Conservation (phyloP, 1,284 basidiomycete species). For the Cutaneotrichosporon cutaneum region DNA sequence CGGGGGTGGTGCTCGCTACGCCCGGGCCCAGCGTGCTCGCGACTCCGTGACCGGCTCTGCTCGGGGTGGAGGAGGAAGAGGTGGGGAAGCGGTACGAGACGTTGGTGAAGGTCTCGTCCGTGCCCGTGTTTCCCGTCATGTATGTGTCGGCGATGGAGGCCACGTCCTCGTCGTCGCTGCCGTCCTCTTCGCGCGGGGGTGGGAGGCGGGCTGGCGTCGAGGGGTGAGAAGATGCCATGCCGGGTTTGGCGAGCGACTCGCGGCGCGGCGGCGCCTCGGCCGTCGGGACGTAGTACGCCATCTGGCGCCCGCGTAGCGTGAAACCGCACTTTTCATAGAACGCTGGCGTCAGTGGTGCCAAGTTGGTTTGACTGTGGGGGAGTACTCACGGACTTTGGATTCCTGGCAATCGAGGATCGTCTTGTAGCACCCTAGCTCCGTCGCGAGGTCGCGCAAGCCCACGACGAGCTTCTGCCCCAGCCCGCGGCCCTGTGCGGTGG, state of each 20-base stretch:
- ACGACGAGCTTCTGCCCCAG: constrained; percentile 81
- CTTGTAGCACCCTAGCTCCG: constrained; percentile 82
- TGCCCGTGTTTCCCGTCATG: constrained; percentile 11
- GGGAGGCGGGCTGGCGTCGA: background rate
- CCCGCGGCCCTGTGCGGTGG: constrained; percentile 82
- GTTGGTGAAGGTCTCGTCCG: constrained; percentile 17
- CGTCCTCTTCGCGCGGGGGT: background rate
- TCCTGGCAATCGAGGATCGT: constrained; percentile 92
- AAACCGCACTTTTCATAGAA: constrained; percentile 95
- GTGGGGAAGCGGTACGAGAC: constrained; percentile 36
- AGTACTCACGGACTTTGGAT: constrained; percentile 78
- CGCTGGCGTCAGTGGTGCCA: constrained; percentile 60
- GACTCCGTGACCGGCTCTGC: background rate
- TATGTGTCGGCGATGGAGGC: constrained; percentile 16
- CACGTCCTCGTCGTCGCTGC: constrained; percentile 7
- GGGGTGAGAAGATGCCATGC: background rate
- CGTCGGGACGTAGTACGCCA: constrained; percentile 36
- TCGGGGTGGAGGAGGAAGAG: background rate
- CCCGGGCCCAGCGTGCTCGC: background rate
- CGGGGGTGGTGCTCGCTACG: background rate
- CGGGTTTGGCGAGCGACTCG: constrained; percentile 7
- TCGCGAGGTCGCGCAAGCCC: constrained; percentile 73
- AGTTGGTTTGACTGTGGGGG: too few relatives aligned
- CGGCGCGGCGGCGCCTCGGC: constrained; percentile 7
- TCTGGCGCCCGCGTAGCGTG: constrained; percentile 29